Evolutionary conservation across 2,329 filamentous ascomycete genomes (phyloP).

Genomic region (Fusarium verrucosum): DNA sequence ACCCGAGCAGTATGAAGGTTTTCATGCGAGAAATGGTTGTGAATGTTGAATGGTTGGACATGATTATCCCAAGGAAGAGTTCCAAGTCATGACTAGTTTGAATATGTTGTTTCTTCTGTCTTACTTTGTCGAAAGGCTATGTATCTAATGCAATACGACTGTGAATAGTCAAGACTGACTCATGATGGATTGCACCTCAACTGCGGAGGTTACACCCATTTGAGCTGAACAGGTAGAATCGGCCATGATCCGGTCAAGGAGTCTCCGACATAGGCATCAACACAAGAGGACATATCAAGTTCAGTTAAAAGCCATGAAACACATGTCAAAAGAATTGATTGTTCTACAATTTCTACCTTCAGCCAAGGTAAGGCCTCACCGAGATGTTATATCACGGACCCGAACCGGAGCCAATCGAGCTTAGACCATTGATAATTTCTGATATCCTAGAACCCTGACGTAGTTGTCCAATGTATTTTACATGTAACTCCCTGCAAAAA

Average conservation of each 20-base stretch:
- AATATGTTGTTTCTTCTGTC: not conserved
- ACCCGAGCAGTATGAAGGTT: not conserved
- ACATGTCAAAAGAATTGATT: not conserved
- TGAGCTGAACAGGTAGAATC: constrained; percentile 3
- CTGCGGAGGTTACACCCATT: constrained; percentile 18
- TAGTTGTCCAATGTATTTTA: constrained; percentile 29
- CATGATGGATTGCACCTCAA: constrained; percentile 16
- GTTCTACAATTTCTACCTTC: no score
- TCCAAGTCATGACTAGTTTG: not conserved
- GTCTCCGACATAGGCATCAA: constrained; percentile 12
- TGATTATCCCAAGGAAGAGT: not conserved
- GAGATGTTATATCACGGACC: constrained; percentile 10
- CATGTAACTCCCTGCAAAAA: constrained; percentile 27
- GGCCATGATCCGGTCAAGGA: no score
- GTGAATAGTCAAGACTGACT: not conserved
- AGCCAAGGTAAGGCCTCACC: constrained; percentile 15
- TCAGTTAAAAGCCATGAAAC: not conserved
- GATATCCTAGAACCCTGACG: constrained; percentile 42
- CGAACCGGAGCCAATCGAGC: constrained; percentile 42
- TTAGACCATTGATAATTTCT: constrained; percentile 44
- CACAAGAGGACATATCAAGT: not conserved
- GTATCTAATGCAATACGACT: constrained; percentile 13
- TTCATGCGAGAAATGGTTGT: not conserved
- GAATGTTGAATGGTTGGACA: not conserved
- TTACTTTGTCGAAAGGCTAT: not conserved